Evolutionary conservation across 768 basidiomycete species (phyloP), one percentile per base, ranked within the genome.

Genomic region (Calocera cornea): DNA sequence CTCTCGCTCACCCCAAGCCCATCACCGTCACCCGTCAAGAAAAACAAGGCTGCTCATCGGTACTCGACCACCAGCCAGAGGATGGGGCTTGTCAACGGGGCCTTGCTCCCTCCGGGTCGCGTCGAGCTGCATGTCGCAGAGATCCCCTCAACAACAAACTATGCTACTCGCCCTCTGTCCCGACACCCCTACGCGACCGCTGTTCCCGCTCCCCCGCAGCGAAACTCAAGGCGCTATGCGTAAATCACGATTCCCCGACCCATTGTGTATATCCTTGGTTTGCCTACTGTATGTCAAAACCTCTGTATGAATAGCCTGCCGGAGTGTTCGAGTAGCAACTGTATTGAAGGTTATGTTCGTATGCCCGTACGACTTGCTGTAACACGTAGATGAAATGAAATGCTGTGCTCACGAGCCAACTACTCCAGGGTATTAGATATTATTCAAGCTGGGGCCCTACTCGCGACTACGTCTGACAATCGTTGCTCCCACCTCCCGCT

Each of bases 31-130:
- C 44, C 44, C 7, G 19, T 27, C 16, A 60, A 60, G 54, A 60
- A 22, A 27, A 27, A 27, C 31, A 27, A 60, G 31, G 5, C 27
- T 60, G 24, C 10, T 10, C 54, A 60, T 27, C 11, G 54, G 54
- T 60, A 60, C 54, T 60, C 54, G 11, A 60, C 54, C 54, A 60
- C 54, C 24, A 60, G 54, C 31, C 54, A 60, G 31, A 12, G 54
- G 54, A 60, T 60, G 54, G 54, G 54, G 14, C 2, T 29, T 8
- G 2, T 10, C 14, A 22, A 60, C 8, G 54, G 54, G 5, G 54
- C 54, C 10, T 11, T 60, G 16, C 54, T 60, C 31, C 54, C 54
- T 10, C 54, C 54, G 14, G 54, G 54, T 8, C 2, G 19, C 14
- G 27, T 60, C 27, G 54, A 60, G 54, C 54, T 60, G 10, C 54